Conservation (phyloP, 78 protist genomes). For the Parvularia atlantis region DNA sequence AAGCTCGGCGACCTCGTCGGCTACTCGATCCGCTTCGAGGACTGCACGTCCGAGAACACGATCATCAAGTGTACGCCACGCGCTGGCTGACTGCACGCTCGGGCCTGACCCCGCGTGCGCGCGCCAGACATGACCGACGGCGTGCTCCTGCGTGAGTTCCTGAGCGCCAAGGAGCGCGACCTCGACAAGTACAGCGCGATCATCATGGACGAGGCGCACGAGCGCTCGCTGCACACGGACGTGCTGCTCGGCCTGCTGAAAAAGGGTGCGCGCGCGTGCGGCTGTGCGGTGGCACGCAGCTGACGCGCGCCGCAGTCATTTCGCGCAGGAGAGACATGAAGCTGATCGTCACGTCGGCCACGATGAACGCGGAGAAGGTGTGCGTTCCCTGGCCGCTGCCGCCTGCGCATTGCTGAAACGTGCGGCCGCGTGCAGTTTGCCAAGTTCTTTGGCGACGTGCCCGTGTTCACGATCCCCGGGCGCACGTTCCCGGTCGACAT, state of each 20-base stretch:
- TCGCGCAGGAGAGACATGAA: constrained; percentile 89
- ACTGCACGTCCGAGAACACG: constrained; percentile 31
- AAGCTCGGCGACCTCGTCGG: constrained; percentile 50
- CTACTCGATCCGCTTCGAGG: constrained; percentile 90
- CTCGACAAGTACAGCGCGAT: constrained; percentile 71
- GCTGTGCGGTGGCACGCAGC: neutral
- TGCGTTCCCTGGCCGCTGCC: too few species aligned
- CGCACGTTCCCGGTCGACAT: constrained; percentile 94
- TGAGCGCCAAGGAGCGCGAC: constrained; percentile 58
- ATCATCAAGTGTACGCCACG: constrained; percentile 82
- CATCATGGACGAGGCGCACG: constrained; percentile 98
- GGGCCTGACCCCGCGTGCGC: too few species aligned
- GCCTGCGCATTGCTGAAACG: too few species aligned
- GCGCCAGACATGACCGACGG: constrained; percentile 99
- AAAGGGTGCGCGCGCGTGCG: constrained; percentile 4
- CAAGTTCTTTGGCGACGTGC: constrained; percentile 81
- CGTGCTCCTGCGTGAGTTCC: constrained; percentile 79
- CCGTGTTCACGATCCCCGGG: constrained; percentile 87
- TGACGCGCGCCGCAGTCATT: too few species aligned
- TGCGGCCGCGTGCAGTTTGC: constrained; percentile 75
- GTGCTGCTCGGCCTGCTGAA: constrained; percentile 83
- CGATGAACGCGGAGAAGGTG: constrained; percentile 82
- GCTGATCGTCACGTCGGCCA: constrained; percentile 97
- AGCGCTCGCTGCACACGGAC: constrained; percentile 94
- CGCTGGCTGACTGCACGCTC: too few species aligned